Conservation (phyloP, 148 eudicot species). For the Dysphania ambrosioides region DNA sequence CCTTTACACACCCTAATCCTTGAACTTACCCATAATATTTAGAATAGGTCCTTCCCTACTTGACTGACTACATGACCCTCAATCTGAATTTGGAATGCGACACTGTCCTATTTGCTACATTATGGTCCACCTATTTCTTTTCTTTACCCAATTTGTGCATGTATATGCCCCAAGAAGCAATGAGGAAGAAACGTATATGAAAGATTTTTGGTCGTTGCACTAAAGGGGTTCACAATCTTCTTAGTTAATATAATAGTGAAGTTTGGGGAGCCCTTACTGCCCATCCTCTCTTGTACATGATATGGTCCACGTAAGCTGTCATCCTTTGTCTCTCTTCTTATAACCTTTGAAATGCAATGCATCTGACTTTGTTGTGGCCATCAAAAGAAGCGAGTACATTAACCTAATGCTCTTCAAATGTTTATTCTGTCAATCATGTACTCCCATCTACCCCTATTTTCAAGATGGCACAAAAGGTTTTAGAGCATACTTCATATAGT, state of each 20-base stretch:
- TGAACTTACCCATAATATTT: conserved; percentile 39
- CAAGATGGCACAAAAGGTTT: no score
- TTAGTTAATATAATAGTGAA: no score
- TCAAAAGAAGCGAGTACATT: no score
- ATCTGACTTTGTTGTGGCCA: conserved; percentile 30
- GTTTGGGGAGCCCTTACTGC: neutral
- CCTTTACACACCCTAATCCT: conserved; percentile 18
- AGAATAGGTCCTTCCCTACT: conserved; percentile 24
- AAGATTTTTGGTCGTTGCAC: neutral
- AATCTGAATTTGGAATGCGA: conserved; percentile 8
- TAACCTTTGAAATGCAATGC: conserved; percentile 35
- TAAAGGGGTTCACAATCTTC: neutral
- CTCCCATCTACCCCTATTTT: no score
- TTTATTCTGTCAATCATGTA: neutral
- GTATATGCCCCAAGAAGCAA: neutral
- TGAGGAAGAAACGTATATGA: neutral
- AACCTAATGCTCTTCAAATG: neutral
- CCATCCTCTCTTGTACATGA: neutral
- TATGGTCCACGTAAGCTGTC: conserved; percentile 48
- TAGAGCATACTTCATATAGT: no score
- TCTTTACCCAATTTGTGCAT: conserved; percentile 5
- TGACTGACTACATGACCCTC: neutral
- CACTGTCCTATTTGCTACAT: neutral
- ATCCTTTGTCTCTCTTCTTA: conserved; percentile 10
- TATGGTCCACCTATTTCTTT: neutral